Evolutionary conservation across 305 asterid species (phyloP), one percentile per base, ranked within the genome.

Genomic region (Fraxinus nigra): DNA sequence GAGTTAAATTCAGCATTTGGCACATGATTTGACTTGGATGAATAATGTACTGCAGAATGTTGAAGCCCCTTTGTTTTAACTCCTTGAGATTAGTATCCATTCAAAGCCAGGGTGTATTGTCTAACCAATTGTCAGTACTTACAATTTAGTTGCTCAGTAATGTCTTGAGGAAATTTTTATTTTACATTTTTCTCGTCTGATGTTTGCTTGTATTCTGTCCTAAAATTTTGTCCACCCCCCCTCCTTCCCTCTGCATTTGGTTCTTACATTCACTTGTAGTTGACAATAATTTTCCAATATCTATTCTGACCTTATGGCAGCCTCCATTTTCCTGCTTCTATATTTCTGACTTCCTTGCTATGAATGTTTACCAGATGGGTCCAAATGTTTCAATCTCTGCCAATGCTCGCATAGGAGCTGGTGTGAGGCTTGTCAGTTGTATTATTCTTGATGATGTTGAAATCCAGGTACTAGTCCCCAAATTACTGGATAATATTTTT

Each of bases 371-470:
- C 85, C 87, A 93, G 97, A 89, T 93, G 72, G 97, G 97, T 76
- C 97, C 97, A 0, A 92, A 92, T 76, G 97, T 91, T 75, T 93
- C 97, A 22, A 86, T 93, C 65, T 90, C 97, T 48, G 97, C 97
- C 77, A 93, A 93, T 87, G 97, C 97, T 56, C 89, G 97, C 79
- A 91, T 93, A 63, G 97, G 96, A 76, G 94, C 97, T 86, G 97
- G 97, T 11, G 94, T 75, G 38, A 90, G 97, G 94, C 97, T 93
- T 61, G 91, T 92, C 69, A 83, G 84, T 88, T 91, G 95, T 89
- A 93, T 93, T 80, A 87, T 93, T 86, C 97, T 93, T 77, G 97
- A 93, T 78, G 97, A 87, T 84, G 98, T 94, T 82, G 96, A 92
- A 81, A 88, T 90, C 88, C 90, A 89, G 96, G 98, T 92, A 86